Evolutionary conservation across 2,329 filamentous ascomycete species (phyloP).

Genomic region (Xylaria sp.): DNA sequence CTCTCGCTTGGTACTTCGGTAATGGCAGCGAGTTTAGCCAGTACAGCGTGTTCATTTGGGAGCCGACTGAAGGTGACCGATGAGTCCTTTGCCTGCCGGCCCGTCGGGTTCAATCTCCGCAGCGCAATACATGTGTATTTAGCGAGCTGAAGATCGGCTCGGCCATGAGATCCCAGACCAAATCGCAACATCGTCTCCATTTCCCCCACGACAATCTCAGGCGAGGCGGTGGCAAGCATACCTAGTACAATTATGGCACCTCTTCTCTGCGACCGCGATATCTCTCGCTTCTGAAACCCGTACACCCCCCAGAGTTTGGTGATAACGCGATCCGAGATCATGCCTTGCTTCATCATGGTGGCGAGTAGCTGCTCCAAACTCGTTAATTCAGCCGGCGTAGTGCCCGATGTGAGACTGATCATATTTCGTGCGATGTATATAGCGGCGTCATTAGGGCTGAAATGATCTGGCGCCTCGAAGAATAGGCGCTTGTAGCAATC

Average conservation of each 20-base stretch:
- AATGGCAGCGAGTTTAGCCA: constrained; percentile 83
- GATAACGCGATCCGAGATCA: constrained; percentile 86
- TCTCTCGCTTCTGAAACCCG: constrained; percentile 90
- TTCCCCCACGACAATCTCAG: constrained; percentile 92
- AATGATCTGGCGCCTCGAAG: constrained; percentile 92
- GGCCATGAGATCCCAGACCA: constrained; percentile 83
- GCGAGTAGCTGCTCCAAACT: constrained; percentile 93
- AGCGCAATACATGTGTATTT: constrained; percentile 96
- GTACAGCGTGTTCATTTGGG: constrained; percentile 90
- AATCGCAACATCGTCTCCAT: constrained; percentile 95
- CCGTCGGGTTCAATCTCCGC: constrained; percentile 86
- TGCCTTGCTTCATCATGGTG: constrained; percentile 96
- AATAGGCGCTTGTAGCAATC: constrained; percentile 97
- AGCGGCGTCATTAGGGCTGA: constrained; percentile 87
- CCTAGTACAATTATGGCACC: constrained; percentile 96
- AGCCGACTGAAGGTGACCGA: constrained; percentile 77
- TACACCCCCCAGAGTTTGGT: constrained; percentile 98
- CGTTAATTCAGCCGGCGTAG: constrained; percentile 92
- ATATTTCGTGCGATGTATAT: constrained; percentile 98
- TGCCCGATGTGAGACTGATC: constrained; percentile 97
- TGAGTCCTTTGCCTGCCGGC: constrained; percentile 81
- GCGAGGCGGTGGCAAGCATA: constrained; percentile 93
- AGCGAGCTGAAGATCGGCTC: constrained; percentile 85
- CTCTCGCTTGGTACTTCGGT: constrained; percentile 87
- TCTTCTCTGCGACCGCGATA: constrained; percentile 88